phyloP scores from a whole-genome alignment of 2,329 filamentous ascomycete species.

The Metarhizium guizhouense region DNA sequence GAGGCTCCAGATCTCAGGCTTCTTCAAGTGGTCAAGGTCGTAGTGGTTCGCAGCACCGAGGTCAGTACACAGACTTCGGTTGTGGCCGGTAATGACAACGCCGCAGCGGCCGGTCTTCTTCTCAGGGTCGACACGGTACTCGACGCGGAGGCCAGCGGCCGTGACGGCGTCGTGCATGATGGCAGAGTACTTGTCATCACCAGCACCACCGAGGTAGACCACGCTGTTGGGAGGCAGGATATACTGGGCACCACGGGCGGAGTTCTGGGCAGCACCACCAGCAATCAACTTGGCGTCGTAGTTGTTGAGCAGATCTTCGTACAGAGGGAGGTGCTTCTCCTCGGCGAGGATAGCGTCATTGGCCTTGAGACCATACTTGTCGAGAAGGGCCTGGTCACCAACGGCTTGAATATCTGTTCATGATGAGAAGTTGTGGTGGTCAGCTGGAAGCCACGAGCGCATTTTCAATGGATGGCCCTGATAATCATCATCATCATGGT shows the following conservation, averaged over 20 bases:
- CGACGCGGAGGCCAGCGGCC: conserved; percentile 80
- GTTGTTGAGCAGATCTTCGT: conserved; percentile 89
- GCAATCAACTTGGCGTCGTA: conserved; percentile 90
- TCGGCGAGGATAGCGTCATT: conserved; percentile 98
- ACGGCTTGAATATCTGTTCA: conserved; percentile 75
- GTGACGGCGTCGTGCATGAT: conserved; percentile 79
- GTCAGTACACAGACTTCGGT: conserved; percentile 91
- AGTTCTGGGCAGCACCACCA: conserved; percentile 95
- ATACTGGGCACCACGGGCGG: conserved; percentile 92
- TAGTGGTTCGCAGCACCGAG: conserved; percentile 96
- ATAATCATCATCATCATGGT: background rate
- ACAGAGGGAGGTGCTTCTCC: conserved; percentile 80
- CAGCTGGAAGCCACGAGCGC: background rate
- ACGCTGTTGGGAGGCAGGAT: conserved; percentile 83
- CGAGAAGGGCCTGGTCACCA: conserved; percentile 74
- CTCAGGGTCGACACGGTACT: conserved; percentile 85
- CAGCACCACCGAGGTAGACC: conserved; percentile 88
- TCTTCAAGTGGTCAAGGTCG: conserved; percentile 86
- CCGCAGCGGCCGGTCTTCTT: conserved; percentile 87
- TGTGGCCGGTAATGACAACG: conserved; percentile 92
- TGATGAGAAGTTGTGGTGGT: background rate
- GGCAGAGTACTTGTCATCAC: conserved; percentile 91
- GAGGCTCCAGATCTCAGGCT: conserved; percentile 81
- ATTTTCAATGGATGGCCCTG: background rate
- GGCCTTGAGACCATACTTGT: conserved; percentile 88